Base-by-base conservation (phyloP, 2,329 filamentous ascomycete species). In the Colletotrichum plurivorum region DNA sequence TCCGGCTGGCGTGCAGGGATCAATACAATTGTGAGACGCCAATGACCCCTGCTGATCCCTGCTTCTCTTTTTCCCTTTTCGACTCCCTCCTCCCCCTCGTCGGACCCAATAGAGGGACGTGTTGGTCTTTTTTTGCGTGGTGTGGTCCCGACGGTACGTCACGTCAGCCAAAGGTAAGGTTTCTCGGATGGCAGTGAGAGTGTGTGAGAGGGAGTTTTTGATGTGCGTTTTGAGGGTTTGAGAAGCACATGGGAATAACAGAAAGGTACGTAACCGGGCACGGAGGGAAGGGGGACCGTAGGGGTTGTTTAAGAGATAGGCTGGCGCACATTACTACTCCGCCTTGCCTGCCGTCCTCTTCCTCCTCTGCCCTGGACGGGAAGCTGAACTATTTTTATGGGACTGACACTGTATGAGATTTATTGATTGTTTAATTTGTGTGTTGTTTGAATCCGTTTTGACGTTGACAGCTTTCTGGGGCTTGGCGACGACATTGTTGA, bases 21-120 rank as follows among this genome's bases (percentile, higher is more conserved):
- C 62, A 61, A 69, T 60, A 55, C 62, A 49, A 66, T 60, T 69
- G 66, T 66, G 66, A 69, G 66, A 69, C 66, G 62, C 55, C 18
- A 18, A 22, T 43, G 62, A 39, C 55, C 62, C 66, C 66, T 56
- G 55, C 45, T 60, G 49, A 66, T 66, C 62, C 55, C 55, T 66
- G 55, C 36, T 41, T 61, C 46, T 22, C 48, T 31, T 20, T 36
- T 53, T 53, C 18, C 25, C 25, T n/a, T 36, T 3, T 8, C 9
- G n/a, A 5, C 46, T 52, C 22, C 13, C n/a, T 6, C 41, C 16
- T 43, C 41, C 41, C 41, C 16, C 41, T 12, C 41, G 41, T 5
- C 41, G 41, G 16, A 8, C 13, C 13, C 13, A n/a, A 43, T n/a
- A 43, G 41, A 43, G 41, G 16, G 41, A 43, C 41, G 41, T 43